Evolutionary conservation across 257 asterid genomes (phyloP).

Genomic region (Solanum paucissectum): DNA sequence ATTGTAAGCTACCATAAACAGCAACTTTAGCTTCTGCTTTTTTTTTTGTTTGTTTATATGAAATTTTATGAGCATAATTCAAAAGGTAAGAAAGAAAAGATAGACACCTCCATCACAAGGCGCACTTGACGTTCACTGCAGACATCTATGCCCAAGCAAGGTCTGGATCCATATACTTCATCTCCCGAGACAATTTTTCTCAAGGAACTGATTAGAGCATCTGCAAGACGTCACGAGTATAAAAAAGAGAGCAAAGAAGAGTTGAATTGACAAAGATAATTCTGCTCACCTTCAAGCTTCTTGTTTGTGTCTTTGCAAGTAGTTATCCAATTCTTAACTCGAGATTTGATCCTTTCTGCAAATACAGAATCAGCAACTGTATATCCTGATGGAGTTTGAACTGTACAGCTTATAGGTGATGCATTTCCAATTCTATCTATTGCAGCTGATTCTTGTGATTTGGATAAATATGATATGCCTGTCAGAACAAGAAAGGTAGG

Average conservation of each 20-base stretch:
- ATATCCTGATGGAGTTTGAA: constrained; percentile 27
- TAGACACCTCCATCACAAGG: constrained; percentile 54
- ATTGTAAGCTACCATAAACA: neutral
- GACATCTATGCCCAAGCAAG: constrained; percentile 65
- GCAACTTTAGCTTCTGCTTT: neutral
- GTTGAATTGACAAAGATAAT: neutral
- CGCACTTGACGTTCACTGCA: constrained; percentile 82
- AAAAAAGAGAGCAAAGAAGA: neutral
- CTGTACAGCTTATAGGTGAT: constrained; percentile 7
- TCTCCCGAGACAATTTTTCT: constrained; percentile 53
- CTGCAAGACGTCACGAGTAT: constrained; percentile 19
- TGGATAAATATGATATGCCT: constrained; percentile 93
- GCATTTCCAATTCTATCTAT: constrained; percentile 36
- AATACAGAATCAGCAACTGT: constrained; percentile 86
- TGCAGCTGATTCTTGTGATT: constrained; percentile 64
- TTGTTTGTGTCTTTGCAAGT: constrained; percentile 34
- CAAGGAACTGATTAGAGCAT: constrained; percentile 52
- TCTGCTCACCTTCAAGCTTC: constrained; percentile 53
- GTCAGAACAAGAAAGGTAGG: constrained; percentile 8
- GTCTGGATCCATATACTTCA: constrained; percentile 68
- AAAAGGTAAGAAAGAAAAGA: neutral
- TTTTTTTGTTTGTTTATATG: neutral
- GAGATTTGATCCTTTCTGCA: constrained; percentile 53
- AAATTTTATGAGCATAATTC: neutral
- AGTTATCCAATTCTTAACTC: constrained; percentile 63